These are phyloP conservation scores for Dendrocalamus latiflorus DNA, from an alignment of 202 grass and related monocot species.

Conservation along the genomic window DNA sequence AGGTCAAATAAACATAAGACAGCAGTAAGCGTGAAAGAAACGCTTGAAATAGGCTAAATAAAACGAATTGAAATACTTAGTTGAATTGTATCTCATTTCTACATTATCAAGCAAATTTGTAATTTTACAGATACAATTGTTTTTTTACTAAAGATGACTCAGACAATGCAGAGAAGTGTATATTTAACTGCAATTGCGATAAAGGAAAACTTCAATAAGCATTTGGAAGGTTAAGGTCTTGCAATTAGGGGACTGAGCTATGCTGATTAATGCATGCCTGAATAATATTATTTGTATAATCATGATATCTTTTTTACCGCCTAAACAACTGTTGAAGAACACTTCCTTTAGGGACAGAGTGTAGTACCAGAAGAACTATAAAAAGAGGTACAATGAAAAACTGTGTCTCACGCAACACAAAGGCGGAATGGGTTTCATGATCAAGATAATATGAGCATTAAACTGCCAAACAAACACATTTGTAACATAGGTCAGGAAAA, in stretches of 20 bases:
- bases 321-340: background rate
- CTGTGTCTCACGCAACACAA: background rate
- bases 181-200: background rate
- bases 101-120: slow-evolving; percentile 4
- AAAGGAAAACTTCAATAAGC: background rate
- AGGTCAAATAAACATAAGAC: slow-evolving; percentile 5
- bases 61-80: background rate
- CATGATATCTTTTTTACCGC: background rate
- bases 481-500: background rate
- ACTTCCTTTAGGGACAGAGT: background rate
- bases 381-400: background rate
- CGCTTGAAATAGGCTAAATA: background rate
- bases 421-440: background rate
- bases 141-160: background rate
- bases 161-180: background rate
- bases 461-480: background rate
- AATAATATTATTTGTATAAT: background rate
- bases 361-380: background rate
- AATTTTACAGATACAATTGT: background rate
- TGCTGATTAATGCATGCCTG: background rate
- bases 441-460: background rate
- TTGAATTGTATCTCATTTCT: background rate
- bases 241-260: background rate
- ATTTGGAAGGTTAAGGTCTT: background rate
- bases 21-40: background rate